Evolutionary conservation across 371 early-diverging fungal species (phyloP), one percentile per base, ranked within the genome.

Genomic region (Entomophthora muscae): DNA sequence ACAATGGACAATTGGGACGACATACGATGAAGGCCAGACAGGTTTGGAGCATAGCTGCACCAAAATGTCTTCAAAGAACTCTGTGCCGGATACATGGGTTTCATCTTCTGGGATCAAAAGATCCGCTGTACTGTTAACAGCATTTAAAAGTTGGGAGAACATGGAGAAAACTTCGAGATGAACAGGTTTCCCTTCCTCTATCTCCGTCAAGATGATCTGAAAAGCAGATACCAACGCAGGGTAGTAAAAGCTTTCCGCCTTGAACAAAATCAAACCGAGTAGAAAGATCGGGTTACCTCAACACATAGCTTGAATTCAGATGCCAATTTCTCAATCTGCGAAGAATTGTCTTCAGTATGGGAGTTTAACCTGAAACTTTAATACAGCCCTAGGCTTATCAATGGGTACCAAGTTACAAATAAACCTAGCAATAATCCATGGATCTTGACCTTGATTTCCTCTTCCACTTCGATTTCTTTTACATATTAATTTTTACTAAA

Each of bases 381-480:
- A 22, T 29, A 3, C 12, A 21, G 1, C 3, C 1, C 30, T 26
- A 26, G 3, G 13, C 10, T 10, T 21, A 28, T 31, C n/a, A 31
- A 29, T 42, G 21, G 29, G 12, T 57, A 57, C 58, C 58, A 57
- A 31, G 13, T 29, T 13, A 29, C 17, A 31, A 57, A 57, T 24
- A 57, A 28, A 27, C 17, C 26, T 26, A 57, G 31, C 31, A 57
- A 21, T 29, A 57, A 57, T 57, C 31, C 31, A 21, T 57, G 58
- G 21, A 57, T 31, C 17, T 57, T 57, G 26, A 3, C 31, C 29
- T 57, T 31, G n/a, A 57, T 29, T 13, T 12, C 12, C 21, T 57
- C 58, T 29, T 57, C 58, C 21, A 31, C 58, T 29, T 57, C 58
- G 26, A 57, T 57, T 26, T 31, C 58, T 57, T 29, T 28, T n/a